phyloP scores from a whole-genome alignment of 2,329 filamentous ascomycete genomes.

The Aspergillus clavatus region DNA sequence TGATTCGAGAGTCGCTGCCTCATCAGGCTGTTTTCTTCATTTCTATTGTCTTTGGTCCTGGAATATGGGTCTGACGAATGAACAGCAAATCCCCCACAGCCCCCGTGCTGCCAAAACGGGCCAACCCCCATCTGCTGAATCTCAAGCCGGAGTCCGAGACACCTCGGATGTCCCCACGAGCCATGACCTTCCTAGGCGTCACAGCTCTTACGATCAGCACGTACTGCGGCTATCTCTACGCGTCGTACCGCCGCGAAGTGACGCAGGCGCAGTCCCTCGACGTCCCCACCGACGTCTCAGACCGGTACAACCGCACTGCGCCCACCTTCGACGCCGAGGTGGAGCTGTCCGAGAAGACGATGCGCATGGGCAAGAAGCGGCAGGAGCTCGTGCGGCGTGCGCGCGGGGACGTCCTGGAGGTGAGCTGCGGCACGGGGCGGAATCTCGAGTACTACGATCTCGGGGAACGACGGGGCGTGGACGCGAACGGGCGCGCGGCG shows the following conservation, averaged over 20 bases:
- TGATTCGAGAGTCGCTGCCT: neutral
- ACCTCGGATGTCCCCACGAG: slow-evolving; percentile 25
- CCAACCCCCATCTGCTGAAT: slow-evolving; percentile 21
- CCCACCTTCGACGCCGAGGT: slow-evolving; percentile 44
- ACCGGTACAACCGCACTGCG: slow-evolving; percentile 44
- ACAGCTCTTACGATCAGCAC: slow-evolving; percentile 38
- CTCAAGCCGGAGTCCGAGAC: slow-evolving; percentile 16
- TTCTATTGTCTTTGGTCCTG: neutral
- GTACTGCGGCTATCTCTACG: slow-evolving; percentile 43
- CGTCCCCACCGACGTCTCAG: slow-evolving; percentile 41
- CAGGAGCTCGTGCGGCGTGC: slow-evolving; percentile 39
- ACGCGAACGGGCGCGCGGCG: slow-evolving; percentile 26
- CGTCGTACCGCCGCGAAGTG: slow-evolving; percentile 38
- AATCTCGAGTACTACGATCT: slow-evolving; percentile 46
- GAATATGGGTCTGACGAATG: slow-evolving; percentile 5
- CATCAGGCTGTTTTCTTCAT: neutral
- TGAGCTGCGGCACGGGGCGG: slow-evolving; percentile 48
- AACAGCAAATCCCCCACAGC: slow-evolving; percentile 12
- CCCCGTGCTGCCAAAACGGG: slow-evolving; percentile 18
- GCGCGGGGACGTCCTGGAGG: slow-evolving; percentile 46
- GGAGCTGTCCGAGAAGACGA: slow-evolving; percentile 40
- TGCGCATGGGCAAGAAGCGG: slow-evolving; percentile 40
- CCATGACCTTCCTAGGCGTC: slow-evolving; percentile 36
- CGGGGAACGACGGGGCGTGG: slow-evolving; percentile 29
- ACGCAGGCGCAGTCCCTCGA: slow-evolving; percentile 27